Base-by-base conservation (phyloP, 176 grass and related monocot species). In the Aegilops tauschii region DNA sequence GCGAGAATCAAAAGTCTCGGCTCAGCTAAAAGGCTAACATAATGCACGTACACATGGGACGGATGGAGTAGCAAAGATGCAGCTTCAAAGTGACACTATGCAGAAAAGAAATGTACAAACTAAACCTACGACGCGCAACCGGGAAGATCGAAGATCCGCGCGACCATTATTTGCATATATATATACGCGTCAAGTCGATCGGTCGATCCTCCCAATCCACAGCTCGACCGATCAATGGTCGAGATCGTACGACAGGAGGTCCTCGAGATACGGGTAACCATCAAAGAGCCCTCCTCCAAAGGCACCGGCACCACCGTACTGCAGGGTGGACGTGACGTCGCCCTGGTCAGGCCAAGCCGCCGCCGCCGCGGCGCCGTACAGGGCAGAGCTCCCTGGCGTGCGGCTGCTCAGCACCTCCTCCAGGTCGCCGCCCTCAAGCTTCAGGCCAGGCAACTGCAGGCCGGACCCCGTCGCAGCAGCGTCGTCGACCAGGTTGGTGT, bases 391-490 rank as follows among this genome's bases (percentile, higher is more conserved):
- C 35, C 83, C 86, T 2, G 83, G 86, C 23, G 87, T 95, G 63
- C 86, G 81, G 83, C 92, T 93, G 87, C 95, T 95, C 12, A 91
- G 61, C 80, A 91, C 89, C 79, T 95, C 93, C 65, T 92, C 93
- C 37, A 90, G 90, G 1, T 90, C 87, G 56, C 39, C 62, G 7
- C 62, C 36, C 50, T 91, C 87, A 68, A 61, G 42, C 82, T 90
- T 88, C 2, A 88, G 68, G 5, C 84, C 31, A 35, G 56, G 85
- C 65, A 84, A 47, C 42, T 39, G 87, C 71, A 84, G 47, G 40
- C 61, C 49, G 12, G 85, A 14, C 59, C 23, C 36, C 54, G 10
- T 29, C 68, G 59, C 44, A 42, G 14, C 42, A 12, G n/a, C 64
- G 34, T 80, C 35, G n/a, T 3, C 47, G 16, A 31, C 18, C 35